These are phyloP conservation scores for Pisolithus thermaeus DNA, from an alignment of 1,284 basidiomycete genomes.

Conservation along the genomic window DNA sequence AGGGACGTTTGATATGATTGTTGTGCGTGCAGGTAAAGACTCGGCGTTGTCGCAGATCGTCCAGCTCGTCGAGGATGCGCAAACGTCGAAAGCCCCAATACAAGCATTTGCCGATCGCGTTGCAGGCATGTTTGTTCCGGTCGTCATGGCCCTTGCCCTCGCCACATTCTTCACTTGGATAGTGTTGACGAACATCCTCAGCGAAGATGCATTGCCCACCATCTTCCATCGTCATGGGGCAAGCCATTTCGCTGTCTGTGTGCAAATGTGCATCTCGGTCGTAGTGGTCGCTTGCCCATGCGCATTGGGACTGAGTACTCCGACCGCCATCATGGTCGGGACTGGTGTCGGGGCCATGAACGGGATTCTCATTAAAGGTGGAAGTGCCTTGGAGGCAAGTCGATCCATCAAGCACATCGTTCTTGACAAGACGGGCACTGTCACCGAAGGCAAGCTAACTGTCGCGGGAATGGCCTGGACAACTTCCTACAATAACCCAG, in stretches of 20 bases:
- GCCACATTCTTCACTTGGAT: constrained; percentile 88
- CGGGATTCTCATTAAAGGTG: constrained; percentile 98
- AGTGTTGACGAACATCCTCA: constrained; percentile 62
- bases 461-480: constrained; percentile 80
- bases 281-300: constrained; percentile 99
- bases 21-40: constrained; percentile 93
- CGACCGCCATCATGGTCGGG: constrained; percentile 99
- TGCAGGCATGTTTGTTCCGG: constrained; percentile 93
- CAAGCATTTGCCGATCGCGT: constrained; percentile 95
- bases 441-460: constrained; percentile 81
- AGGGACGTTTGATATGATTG: constrained; percentile 93
- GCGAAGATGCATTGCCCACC: constrained; percentile 60
- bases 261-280: constrained; percentile 97
- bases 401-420: constrained; percentile 77
- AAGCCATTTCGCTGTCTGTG: constrained; percentile 85
- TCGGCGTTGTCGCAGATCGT: constrained; percentile 97
- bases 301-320: constrained; percentile 92
- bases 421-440: constrained; percentile 97
- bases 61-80: constrained; percentile 94
- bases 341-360: constrained; percentile 96
- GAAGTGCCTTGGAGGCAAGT: constrained; percentile 89
- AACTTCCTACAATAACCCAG: constrained; percentile 38
- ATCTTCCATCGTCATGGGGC: constrained; percentile 84
- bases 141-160: constrained; percentile 78
- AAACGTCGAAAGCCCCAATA: constrained; percentile 96